These are phyloP conservation scores for Piloderma croceum DNA, from an alignment of 768 basidiomycete genomes.

Conservation along the genomic window DNA sequence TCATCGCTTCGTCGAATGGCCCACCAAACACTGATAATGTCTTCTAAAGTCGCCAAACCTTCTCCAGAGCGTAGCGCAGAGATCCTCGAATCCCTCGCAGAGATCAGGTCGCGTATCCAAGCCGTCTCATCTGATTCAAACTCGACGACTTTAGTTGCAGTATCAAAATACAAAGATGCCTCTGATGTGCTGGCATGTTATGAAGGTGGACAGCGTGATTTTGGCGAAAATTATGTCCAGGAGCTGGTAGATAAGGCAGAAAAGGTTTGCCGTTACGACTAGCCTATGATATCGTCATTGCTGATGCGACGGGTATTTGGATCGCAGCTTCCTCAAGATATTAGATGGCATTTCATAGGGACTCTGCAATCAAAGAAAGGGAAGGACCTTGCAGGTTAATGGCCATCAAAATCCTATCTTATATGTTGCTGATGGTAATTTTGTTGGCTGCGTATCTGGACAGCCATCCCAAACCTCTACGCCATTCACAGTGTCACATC, in stretches of 20 bases:
- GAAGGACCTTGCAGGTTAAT: constrained; percentile 75
- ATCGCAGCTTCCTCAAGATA: constrained; percentile 73
- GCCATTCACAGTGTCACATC: constrained; percentile 85
- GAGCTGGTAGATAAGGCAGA: constrained; percentile 85
- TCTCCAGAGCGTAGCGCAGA: constrained; percentile 45
- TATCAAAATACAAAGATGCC: constrained; percentile 90
- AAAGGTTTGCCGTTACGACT: constrained; percentile 39
- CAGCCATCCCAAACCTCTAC: constrained; percentile 86
- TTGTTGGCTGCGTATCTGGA: constrained; percentile 1
- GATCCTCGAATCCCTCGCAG: constrained; percentile 46
- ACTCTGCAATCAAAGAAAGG: constrained; percentile 91
- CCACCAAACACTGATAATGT: not conserved
- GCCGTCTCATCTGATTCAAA: constrained; percentile 23
- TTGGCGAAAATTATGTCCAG: constrained; percentile 97
- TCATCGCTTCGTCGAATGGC: no score
- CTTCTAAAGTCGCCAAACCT: constrained; percentile 7
- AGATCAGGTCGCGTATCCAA: constrained; percentile 46
- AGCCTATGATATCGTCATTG: not conserved
- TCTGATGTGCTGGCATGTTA: constrained; percentile 83
- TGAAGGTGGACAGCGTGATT: constrained; percentile 77
- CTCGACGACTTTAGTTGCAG: constrained; percentile 57
- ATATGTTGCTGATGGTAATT: not conserved
- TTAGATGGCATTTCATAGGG: constrained; percentile 97
- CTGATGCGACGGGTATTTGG: not conserved
- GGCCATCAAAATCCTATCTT: constrained; percentile 6